These are phyloP conservation scores for Naganishia kalamii DNA, from an alignment of 768 basidiomycete species.

Conservation along the genomic window DNA sequence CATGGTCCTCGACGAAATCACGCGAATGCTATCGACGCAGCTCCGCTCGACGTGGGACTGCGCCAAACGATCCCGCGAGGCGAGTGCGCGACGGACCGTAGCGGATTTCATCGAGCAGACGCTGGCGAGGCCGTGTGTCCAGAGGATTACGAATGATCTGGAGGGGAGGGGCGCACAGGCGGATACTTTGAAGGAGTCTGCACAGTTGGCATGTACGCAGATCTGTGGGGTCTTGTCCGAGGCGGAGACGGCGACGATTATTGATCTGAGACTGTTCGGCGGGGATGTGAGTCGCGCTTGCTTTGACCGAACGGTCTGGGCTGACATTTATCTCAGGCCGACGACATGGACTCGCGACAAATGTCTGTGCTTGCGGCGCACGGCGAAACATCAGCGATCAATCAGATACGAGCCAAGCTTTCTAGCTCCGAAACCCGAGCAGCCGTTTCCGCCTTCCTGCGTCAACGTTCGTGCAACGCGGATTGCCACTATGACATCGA, in stretches of 20 bases:
- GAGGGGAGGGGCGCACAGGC: neutral
- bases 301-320: no score
- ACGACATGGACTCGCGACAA: neutral
- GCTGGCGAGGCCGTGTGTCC: conserved; percentile 16
- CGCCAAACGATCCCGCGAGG: conserved; percentile 28
- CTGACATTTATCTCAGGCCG: neutral
- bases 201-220: conserved; percentile 19
- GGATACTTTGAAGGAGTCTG: conserved; percentile 7
- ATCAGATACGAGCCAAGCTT: neutral
- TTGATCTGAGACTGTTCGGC: conserved; percentile 22
- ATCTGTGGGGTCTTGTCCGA: conserved; percentile 3
- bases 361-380: neutral
- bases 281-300: conserved; percentile 1
- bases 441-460: conserved; percentile 15
- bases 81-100: conserved; percentile 22
- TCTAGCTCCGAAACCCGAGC: conserved; percentile 20
- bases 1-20: conserved; percentile 27
- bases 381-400: neutral
- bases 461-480: neutral
- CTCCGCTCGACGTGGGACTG: conserved; percentile 37
- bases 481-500: neutral
- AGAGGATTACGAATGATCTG: neutral
- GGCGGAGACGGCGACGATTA: conserved; percentile 7
- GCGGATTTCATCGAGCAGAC: conserved; percentile 30
- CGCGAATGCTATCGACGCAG: conserved; percentile 33